Conservation (phyloP, 805 yeast species). For the Saccharomycopsis fibuligera region DNA sequence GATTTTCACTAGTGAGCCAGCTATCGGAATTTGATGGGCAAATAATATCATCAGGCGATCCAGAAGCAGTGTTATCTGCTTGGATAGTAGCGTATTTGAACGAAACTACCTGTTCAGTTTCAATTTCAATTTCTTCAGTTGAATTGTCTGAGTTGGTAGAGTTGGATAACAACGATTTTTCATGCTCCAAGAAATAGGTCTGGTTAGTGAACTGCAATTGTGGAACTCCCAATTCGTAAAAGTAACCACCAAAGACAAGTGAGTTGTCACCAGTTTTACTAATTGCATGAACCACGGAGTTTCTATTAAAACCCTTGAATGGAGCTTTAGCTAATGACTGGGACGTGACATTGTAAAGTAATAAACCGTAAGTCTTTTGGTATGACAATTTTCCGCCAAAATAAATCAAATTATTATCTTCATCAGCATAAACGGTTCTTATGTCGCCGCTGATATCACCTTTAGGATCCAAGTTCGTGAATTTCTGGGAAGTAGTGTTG, state of each 20-base stretch:
- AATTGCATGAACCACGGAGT: slow-evolving; percentile 58
- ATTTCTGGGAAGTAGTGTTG: slow-evolving; percentile 7
- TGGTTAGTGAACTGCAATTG: slow-evolving; percentile 31
- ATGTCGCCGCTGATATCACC: slow-evolving; percentile 32
- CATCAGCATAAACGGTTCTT: slow-evolving; percentile 42
- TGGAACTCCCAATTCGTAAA: slow-evolving; percentile 52
- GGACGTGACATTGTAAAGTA: slow-evolving; percentile 50
- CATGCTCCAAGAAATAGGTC: slow-evolving; percentile 18
- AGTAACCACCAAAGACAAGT: slow-evolving; percentile 76
- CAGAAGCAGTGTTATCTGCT: slow-evolving; percentile 37
- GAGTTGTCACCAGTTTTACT: slow-evolving; percentile 40
- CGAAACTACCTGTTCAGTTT: slow-evolving; percentile 58
- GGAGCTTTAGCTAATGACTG: slow-evolving; percentile 42
- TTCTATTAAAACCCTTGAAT: slow-evolving; percentile 69
- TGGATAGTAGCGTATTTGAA: slow-evolving; percentile 49
- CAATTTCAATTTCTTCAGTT: slow-evolving; percentile 35
- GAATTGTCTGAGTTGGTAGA: slow-evolving; percentile 30
- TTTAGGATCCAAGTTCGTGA: slow-evolving; percentile 16
- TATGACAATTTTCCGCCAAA: slow-evolving; percentile 74
- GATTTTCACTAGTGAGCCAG: slow-evolving; percentile 48
- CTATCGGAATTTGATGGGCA: slow-evolving; percentile 49
- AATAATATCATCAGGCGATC: slow-evolving; percentile 33
- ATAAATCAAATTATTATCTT: slow-evolving; percentile 44
- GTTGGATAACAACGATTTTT: slow-evolving; percentile 4
- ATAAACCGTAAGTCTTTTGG: slow-evolving; percentile 49